These are phyloP conservation scores for Aspergillus incahuasiensis DNA, from an alignment of 495 filamentous ascomycete genomes.

Conservation along the genomic window DNA sequence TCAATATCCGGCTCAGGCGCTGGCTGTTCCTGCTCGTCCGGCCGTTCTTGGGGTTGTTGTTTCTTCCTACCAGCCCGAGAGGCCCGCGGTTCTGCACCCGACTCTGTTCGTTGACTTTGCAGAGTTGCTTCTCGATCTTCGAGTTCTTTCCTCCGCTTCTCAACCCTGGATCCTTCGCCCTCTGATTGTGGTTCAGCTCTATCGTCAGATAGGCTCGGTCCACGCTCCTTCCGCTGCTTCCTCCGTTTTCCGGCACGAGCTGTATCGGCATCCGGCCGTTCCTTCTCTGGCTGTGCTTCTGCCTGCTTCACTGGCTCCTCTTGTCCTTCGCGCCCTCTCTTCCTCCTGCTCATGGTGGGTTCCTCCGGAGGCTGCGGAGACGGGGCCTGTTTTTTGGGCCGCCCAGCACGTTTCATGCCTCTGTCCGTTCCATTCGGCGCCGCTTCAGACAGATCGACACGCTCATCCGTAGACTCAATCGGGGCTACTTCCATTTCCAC, in stretches of 20 bases:
- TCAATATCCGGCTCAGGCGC: conserved; percentile 4
- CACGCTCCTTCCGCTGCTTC: background rate
- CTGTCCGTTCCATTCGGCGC: background rate
- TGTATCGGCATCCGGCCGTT: background rate
- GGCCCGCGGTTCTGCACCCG: background rate
- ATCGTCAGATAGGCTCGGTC: background rate
- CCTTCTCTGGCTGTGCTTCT: background rate
- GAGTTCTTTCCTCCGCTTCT: background rate
- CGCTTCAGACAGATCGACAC: background rate
- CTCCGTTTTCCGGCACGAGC: background rate
- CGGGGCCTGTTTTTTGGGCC: conserved; percentile 8
- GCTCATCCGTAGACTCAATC: background rate
- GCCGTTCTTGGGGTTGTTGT: background rate
- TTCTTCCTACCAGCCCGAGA: background rate
- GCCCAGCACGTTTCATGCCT: conserved; percentile 16
- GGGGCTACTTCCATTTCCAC: conserved; percentile 3
- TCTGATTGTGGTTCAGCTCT: conserved; percentile 6
- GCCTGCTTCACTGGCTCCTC: background rate
- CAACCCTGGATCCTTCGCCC: background rate
- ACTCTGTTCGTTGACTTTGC: background rate
- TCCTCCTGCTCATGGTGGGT: background rate
- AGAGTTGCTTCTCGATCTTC: background rate
- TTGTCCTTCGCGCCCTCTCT: background rate
- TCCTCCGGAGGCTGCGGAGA: background rate
- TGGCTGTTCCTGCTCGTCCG: background rate